Base-by-base conservation (phyloP, 2,329 filamentous ascomycete species). In the Microsporum audouinii region DNA sequence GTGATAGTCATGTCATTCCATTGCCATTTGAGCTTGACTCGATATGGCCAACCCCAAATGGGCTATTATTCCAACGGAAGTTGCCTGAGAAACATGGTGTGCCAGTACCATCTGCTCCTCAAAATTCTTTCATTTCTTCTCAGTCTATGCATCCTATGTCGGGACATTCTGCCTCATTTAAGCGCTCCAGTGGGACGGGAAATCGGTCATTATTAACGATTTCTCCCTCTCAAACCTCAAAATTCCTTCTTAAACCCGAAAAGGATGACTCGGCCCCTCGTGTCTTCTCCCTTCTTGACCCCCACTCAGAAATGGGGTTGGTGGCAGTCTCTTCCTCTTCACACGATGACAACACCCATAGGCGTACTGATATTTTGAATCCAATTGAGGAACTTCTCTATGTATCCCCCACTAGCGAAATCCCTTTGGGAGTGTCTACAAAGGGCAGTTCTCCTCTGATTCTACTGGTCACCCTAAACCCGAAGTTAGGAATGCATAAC, bases 11-110 rank as follows among this genome's bases (percentile, higher is more conserved):
- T 80, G 84, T 96, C 62, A 82, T 97, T 56, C 90, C 96, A 71
- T 84, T 99, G 70, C 92, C 92, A 1, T 99, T 99, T 70, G 91
- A 97, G 75, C 88, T 96, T 47, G 90, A 96, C 70, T 84, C 84
- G 59, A 91, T 89, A 34, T 89, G 91, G 72, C 85, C 92, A 39
- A 88, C 89, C 10, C 88, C 91, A 4, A 80, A 84, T 36, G 94
- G 94, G 31, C 81, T 97, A 57, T 82, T 99, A 23, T 84, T 99
- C 61, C 92, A 97, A 73, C 82, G 91, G 63, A 95, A 88, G 70
- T 78, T 86, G 47, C 80, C 66, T 7, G 70, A 72, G 27, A 66
- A 71, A n/a, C 60, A 60, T 55, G 62, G 36, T 55, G 67, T 49
- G 41, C 41, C 62, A 4, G 63, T 69, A 4, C 80, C 80, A 51